Conservation (phyloP, 164 flowering plant species). For the Litsea cubeba region DNA sequence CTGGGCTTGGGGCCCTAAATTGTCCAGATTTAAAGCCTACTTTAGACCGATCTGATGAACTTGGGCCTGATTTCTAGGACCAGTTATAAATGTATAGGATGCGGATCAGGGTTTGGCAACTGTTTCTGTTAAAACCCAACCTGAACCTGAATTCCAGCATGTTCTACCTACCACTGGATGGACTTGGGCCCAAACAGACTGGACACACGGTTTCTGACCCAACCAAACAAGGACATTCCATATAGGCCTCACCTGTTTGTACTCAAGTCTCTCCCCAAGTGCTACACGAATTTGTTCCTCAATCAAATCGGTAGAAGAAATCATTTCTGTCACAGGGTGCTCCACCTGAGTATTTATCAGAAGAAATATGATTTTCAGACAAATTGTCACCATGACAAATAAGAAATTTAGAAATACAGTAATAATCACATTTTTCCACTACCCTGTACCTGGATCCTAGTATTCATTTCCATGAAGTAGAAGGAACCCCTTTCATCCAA, state of each 20-base stretch:
- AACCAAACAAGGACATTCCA: neutral
- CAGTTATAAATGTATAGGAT: no score
- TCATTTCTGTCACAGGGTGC: slow-evolving; percentile 99
- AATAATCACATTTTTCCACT: neutral
- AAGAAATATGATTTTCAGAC: neutral
- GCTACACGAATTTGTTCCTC: slow-evolving; percentile 98
- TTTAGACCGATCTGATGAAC: no score
- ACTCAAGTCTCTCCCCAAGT: slow-evolving; percentile 79
- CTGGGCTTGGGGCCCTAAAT: no score
- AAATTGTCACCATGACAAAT: neutral
- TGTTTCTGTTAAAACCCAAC: no score
- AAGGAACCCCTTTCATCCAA: slow-evolving; percentile 97
- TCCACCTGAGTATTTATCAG: slow-evolving; percentile 58
- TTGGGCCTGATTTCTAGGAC: no score
- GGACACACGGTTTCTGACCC: neutral
- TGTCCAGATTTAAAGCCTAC: no score
- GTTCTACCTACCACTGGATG: no score
- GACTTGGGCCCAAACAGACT: neutral
- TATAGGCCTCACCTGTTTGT: slow-evolving; percentile 58
- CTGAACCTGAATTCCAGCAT: no score
- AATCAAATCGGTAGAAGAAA: slow-evolving; percentile 88
- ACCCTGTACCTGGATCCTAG: slow-evolving; percentile 80
- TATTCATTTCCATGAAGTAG: slow-evolving; percentile 99
- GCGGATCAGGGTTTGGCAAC: no score
- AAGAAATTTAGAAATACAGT: neutral